Percentiles rank a stretch among this genome's conserved stretches.
Conservation (phyloP, 2,329 filamentous ascomycete genomes). For the Alternaria ventricosa region DNA sequence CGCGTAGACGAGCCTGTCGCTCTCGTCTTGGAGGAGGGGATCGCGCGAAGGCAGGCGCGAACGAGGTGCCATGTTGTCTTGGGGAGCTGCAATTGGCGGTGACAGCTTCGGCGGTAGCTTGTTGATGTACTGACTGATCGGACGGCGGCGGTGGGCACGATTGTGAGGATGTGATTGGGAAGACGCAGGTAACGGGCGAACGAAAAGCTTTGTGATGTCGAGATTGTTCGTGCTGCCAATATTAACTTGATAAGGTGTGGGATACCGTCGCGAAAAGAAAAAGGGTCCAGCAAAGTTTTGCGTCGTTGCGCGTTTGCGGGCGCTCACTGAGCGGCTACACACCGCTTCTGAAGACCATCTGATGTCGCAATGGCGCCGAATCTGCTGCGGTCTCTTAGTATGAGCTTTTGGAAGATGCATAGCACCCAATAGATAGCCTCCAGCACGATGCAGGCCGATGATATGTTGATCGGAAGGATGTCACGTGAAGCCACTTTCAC, state of each 20-base stretch:
- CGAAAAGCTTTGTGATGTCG: background rate
- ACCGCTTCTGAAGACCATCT: background rate
- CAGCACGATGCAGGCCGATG: accelerated
- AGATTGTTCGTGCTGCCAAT: background rate
- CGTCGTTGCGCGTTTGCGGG: background rate
- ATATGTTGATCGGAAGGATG: background rate
- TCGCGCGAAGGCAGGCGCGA: background rate
- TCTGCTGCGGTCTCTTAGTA: accelerated
- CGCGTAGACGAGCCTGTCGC: background rate
- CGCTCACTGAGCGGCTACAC: background rate
- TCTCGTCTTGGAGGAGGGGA: background rate
- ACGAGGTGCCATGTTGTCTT: background rate
- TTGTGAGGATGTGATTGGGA: background rate
- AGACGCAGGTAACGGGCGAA: background rate
- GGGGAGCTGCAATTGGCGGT: background rate
- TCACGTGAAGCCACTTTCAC: background rate
- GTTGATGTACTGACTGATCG: background rate
- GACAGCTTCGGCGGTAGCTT: background rate
- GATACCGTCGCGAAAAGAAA: background rate
- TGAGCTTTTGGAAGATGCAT: accelerated
- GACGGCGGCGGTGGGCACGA: background rate
- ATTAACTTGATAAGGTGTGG: background rate
- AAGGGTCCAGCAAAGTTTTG: background rate
- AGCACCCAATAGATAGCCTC: background rate
- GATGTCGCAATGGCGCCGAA: background rate